Base-by-base conservation (phyloP, 2,329 filamentous ascomycete species). In the Grosmannia clavigera region DNA sequence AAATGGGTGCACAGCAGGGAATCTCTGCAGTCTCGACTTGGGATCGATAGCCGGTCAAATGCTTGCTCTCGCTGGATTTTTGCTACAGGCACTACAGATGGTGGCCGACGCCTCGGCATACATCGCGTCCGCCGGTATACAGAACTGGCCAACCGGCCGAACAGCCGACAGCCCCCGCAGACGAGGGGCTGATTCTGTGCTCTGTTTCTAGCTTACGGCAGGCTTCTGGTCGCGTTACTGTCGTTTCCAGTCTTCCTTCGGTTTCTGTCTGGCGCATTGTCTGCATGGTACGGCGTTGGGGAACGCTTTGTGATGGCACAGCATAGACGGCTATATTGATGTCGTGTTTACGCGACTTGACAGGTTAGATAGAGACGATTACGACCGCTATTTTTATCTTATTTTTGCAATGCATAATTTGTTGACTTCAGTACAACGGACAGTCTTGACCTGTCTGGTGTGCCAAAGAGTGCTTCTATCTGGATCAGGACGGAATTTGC, bases 21-120 rank as follows among this genome's bases (percentile, higher is more conserved):
- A 0, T 86, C 91, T 64, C 78, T 96, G 25, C 79, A 86, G 27
- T 83, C 81, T 0, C 77, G 87, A 51, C 74, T 96, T 2, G 84
- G 89, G 57, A 76, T 82, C 52, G 73, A 76, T 38, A 70, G 72
- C 53, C 68, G 73, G 59, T 67, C 69, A 58, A 75, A 72, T 64
- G 78, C 73, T 60, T 78, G 78, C 71, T 81, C 76, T 35, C 67
- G 74, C 58, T 84, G 81, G 81, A 74, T 72, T 58, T 77, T 83
- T 62, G 76, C 76, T 48, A 69, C 75, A 65, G 78, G 67, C 16
- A 64, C 63, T 31, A 60, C 60, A 5, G 65, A 66, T 22, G 63
- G 58, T 38, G 74, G 76, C 62, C 71, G 70, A 22, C 69, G 72
- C 22, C 65, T 78, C 11, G 78, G 77, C 31, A 72, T 80, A 6